A percentile compares a stretch with the other conserved stretches of the same genome.
phyloP scores from a whole-genome alignment of 1,284 basidiomycete genomes.

The Inonotus obliquus region DNA sequence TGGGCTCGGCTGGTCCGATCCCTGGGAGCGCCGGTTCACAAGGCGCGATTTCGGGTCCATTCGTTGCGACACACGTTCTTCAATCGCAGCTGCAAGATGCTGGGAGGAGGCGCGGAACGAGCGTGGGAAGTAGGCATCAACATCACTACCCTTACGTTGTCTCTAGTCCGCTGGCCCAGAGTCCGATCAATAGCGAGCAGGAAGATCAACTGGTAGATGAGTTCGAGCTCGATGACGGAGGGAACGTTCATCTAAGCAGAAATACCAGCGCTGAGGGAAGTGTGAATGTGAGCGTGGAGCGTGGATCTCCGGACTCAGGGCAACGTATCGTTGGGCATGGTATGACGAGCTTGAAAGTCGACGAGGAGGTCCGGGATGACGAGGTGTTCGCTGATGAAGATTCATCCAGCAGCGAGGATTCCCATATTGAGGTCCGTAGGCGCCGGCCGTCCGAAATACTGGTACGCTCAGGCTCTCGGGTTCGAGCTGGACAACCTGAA shows the following conservation, averaged over 20 bases:
- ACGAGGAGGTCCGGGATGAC: conserved; percentile 7
- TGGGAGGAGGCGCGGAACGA: background rate
- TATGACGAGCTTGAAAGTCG: conserved; percentile 1
- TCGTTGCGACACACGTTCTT: background rate
- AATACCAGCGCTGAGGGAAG: background rate
- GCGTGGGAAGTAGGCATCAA: background rate
- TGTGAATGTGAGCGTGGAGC: background rate
- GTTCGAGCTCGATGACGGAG: background rate
- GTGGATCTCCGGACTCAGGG: background rate
- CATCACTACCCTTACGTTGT: background rate
- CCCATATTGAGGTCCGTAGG: conserved; percentile 6
- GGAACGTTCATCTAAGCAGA: background rate
- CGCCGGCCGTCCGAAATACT: conserved; percentile 12
- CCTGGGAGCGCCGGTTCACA: background rate
- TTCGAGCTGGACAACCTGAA: background rate
- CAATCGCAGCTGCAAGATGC: background rate
- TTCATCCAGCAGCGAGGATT: conserved; percentile 1
- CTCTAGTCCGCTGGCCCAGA: conserved; percentile 18
- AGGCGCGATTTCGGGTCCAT: background rate
- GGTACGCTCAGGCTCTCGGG: conserved; percentile 10
- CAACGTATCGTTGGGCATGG: conserved; percentile 15
- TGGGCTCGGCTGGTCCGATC: background rate
- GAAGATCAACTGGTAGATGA: background rate
- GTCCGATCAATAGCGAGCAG: conserved; percentile 8
- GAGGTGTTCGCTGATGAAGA: conserved; percentile 10